phyloP scores from a whole-genome alignment of 2,329 filamentous ascomycete genomes.

The Alternaria arbusti region DNA sequence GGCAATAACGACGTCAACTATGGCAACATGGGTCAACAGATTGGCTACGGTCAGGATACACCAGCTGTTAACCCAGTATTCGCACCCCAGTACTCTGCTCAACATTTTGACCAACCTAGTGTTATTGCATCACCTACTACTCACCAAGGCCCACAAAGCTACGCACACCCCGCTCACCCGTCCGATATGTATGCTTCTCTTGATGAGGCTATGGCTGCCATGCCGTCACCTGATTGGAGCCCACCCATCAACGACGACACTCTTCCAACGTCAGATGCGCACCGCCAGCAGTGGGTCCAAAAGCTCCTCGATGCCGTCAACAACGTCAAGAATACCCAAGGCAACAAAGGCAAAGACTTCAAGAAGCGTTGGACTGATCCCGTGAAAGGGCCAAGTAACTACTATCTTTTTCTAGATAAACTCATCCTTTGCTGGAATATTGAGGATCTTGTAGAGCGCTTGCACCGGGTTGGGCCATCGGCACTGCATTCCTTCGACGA shows the following conservation, averaged over 20 bases:
- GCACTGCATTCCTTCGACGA: background rate
- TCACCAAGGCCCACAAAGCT: background rate
- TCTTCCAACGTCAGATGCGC: background rate
- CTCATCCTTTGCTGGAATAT: slow-evolving; percentile 5
- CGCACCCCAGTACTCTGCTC: background rate
- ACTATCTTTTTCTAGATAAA: background rate
- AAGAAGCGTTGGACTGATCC: background rate
- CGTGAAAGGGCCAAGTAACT: background rate
- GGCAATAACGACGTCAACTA: background rate
- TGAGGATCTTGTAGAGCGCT: background rate
- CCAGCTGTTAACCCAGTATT: background rate
- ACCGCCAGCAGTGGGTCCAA: slow-evolving; percentile 1
- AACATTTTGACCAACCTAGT: background rate
- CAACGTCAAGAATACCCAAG: background rate
- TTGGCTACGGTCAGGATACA: background rate
- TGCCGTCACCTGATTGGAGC: background rate
- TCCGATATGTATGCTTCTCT: background rate
- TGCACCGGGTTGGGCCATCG: background rate
- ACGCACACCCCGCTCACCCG: background rate
- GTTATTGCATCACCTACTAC: background rate
- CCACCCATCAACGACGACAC: slow-evolving; percentile 2
- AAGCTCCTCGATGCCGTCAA: slow-evolving; percentile 7
- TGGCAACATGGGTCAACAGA: background rate
- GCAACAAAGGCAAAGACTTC: background rate
- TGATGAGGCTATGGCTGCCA: background rate